Evolutionary conservation across 768 basidiomycete species (phyloP).

Genomic region (Rhizopogon vesiculosus): DNA sequence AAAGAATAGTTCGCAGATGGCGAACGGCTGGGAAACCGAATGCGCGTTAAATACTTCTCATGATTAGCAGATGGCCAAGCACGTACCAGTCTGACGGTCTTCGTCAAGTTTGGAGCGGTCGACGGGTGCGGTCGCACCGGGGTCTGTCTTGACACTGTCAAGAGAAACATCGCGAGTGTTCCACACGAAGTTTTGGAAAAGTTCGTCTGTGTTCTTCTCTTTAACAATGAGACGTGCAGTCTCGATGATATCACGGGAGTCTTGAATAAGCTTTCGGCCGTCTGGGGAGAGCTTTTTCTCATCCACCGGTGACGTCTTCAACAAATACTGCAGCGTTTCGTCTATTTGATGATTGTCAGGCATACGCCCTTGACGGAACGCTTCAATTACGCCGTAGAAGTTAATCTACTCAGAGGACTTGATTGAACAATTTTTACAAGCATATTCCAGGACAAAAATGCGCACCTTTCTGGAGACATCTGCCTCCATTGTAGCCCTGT

Average conservation of each 20-base stretch:
- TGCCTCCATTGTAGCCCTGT: conserved; percentile 54
- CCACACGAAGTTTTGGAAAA: conserved; percentile 90
- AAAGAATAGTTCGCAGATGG: conserved; percentile 84
- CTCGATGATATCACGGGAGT: conserved; percentile 74
- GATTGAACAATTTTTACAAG: not conserved
- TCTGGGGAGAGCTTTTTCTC: conserved; percentile 66
- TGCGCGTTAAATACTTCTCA: conserved; percentile 5
- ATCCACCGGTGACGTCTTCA: conserved; percentile 56
- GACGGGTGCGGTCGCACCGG: conserved; percentile 39
- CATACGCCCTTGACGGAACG: conserved; percentile 73
- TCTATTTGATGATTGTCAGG: conserved; percentile 83
- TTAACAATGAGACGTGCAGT: conserved; percentile 68
- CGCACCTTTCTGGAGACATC: conserved; percentile 77
- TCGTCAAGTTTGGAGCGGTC: conserved; percentile 47
- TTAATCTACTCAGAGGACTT: conserved; percentile 41
- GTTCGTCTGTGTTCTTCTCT: conserved; percentile 86
- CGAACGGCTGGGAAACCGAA: conserved; percentile 52
- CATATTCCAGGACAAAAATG: not conserved
- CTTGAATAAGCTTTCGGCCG: conserved; percentile 71
- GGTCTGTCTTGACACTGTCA: conserved; percentile 36
- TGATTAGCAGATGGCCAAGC: not conserved
- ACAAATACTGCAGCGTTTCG: conserved; percentile 61
- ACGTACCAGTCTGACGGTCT: conserved; percentile 62
- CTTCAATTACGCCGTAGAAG: conserved; percentile 77
- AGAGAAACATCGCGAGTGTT: conserved; percentile 51